Conservation (phyloP, 2,329 filamentous ascomycete genomes). For the Tympanopsis confertula region DNA sequence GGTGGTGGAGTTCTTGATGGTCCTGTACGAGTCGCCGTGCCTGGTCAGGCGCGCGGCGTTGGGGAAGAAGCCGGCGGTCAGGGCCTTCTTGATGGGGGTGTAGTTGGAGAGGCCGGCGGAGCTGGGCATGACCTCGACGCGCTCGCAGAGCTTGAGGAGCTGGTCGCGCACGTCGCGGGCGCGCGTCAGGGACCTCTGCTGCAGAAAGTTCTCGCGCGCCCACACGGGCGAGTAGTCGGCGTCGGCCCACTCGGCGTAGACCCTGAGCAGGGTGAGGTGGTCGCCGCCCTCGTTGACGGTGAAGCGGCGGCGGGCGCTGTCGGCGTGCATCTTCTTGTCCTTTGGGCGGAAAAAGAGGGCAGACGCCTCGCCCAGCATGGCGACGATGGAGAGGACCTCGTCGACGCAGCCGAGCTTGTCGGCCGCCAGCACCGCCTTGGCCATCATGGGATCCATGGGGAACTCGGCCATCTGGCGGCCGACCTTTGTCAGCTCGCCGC, state of each 20-base stretch:
- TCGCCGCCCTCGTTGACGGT: slow-evolving; percentile 60
- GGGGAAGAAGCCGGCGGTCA: slow-evolving; percentile 87
- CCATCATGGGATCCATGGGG: slow-evolving; percentile 57
- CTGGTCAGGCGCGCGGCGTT: slow-evolving; percentile 78
- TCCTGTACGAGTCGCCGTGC: slow-evolving; percentile 78
- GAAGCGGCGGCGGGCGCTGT: slow-evolving; percentile 55
- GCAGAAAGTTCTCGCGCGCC: slow-evolving; percentile 60
- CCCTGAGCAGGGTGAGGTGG: slow-evolving; percentile 53
- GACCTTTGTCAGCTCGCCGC: slow-evolving; percentile 55
- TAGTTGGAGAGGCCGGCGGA: slow-evolving; percentile 61
- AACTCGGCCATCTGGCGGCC: slow-evolving; percentile 64
- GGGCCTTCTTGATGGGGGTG: slow-evolving; percentile 70
- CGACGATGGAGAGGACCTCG: slow-evolving; percentile 57
- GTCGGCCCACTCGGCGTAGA: slow-evolving; percentile 64
- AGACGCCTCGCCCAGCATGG: slow-evolving; percentile 59
- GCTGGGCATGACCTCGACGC: slow-evolving; percentile 71
- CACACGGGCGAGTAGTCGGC: slow-evolving; percentile 54
- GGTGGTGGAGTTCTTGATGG: slow-evolving; percentile 78
- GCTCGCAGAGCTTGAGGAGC: slow-evolving; percentile 65
- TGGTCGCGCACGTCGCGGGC: slow-evolving; percentile 62
- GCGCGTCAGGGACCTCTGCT: slow-evolving; percentile 52
- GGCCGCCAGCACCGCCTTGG: slow-evolving; percentile 54
- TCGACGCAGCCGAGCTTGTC: slow-evolving; percentile 61
- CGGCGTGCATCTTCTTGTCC: slow-evolving; percentile 63
- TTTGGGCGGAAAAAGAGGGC: slow-evolving; percentile 61